Conservation (phyloP, 208 protist species). For the Crithidia brevicula region DNA sequence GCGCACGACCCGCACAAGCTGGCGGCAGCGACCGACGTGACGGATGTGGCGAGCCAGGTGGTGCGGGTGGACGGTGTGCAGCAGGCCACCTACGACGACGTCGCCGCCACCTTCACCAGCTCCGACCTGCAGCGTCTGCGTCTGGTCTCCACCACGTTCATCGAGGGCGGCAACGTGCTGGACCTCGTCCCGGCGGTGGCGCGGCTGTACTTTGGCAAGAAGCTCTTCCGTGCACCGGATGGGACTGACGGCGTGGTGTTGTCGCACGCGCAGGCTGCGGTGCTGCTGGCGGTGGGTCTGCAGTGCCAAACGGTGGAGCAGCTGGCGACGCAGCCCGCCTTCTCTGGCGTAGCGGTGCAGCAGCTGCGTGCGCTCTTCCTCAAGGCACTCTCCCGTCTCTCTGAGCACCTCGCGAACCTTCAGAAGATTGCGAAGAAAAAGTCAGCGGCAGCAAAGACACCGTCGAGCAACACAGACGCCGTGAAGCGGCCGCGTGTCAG, state of each 20-base stretch:
- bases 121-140: conserved; percentile 96
- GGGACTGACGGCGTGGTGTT: conserved; percentile 85
- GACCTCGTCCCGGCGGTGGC: conserved; percentile 96
- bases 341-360: conserved; percentile 64
- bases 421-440: conserved; percentile 41
- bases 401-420: conserved; percentile 71
- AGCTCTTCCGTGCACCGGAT: conserved; percentile 61
- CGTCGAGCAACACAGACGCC: neutral
- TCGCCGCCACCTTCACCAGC: conserved; percentile 64
- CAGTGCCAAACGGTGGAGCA: conserved; percentile 87
- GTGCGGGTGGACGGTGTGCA: conserved; percentile 60
- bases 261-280: conserved; percentile 90
- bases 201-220: conserved; percentile 88
- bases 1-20: conserved; percentile 55
- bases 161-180: conserved; percentile 96
- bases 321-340: conserved; percentile 59
- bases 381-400: conserved; percentile 80
- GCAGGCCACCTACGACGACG: conserved; percentile 54
- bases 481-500: conserved; percentile 20
- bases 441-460: neutral
- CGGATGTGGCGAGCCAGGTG: conserved; percentile 32
- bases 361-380: conserved; percentile 90
- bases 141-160: conserved; percentile 91
- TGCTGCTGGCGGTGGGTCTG: conserved; percentile 95
- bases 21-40: conserved; percentile 41